Conservation (phyloP, 208 protist genomes). For the Blechomonas ayalai region DNA sequence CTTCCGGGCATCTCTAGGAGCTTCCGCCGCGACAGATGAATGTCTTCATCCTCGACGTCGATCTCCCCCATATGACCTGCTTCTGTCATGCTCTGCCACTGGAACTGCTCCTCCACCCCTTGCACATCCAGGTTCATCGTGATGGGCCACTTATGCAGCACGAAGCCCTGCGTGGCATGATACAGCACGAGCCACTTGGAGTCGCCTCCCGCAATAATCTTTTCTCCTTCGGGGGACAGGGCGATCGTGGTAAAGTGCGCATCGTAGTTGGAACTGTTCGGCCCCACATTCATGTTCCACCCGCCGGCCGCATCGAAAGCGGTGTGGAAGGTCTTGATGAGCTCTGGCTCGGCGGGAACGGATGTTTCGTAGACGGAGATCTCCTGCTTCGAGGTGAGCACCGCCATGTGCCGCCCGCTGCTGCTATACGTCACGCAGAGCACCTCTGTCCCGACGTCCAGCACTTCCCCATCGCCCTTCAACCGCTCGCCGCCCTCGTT, state of each 20-base stretch:
- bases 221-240: constrained; percentile 85
- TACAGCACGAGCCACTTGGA: constrained; percentile 88
- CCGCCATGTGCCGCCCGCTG: constrained; percentile 77
- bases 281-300: constrained; percentile 77
- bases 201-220: constrained; percentile 81
- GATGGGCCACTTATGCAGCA: constrained; percentile 88
- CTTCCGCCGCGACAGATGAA: constrained; percentile 69
- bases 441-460: constrained; percentile 78
- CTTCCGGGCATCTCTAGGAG: constrained; percentile 87
- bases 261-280: constrained; percentile 75
- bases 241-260: constrained; percentile 79
- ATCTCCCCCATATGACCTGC: constrained; percentile 82
- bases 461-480: constrained; percentile 76
- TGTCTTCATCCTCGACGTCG: constrained; percentile 75
- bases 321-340: constrained; percentile 84
- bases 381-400: constrained; percentile 79
- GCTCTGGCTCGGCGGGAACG: constrained; percentile 71
- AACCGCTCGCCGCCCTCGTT: constrained; percentile 79
- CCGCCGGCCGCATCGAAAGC: constrained; percentile 78
- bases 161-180: constrained; percentile 82
- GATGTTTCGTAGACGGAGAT: constrained; percentile 83
- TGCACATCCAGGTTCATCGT: constrained; percentile 84
- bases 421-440: constrained; percentile 77
- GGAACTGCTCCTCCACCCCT: constrained; percentile 87
- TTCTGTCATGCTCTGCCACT: constrained; percentile 79